Evolutionary conservation across 1,284 basidiomycete genomes (phyloP).

Genomic region (Moesziomyces globuligerus): DNA sequence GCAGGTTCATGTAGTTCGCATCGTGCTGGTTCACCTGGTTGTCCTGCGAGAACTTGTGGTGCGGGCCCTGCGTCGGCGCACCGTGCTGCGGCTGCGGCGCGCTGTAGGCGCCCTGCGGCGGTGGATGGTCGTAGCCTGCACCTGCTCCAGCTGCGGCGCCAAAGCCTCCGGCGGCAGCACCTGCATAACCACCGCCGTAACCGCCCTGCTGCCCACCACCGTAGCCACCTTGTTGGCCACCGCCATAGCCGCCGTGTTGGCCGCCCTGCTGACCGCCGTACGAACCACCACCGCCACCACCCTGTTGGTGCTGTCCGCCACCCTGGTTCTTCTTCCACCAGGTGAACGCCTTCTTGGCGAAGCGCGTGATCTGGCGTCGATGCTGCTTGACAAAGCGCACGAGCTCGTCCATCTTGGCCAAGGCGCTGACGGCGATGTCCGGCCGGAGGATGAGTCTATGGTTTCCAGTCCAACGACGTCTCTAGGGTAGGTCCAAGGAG

Average conservation of each 20-base stretch:
- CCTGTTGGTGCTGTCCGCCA: conserved; percentile 12
- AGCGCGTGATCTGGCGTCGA: conserved; percentile 49
- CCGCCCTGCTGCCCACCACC: conserved; percentile 2
- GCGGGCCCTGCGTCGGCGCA: conserved; percentile 40
- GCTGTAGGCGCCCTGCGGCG: conserved; percentile 53
- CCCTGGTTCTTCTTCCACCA: conserved; percentile 55
- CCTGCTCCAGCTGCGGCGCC: conserved; percentile 26
- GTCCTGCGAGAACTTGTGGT: conserved; percentile 53
- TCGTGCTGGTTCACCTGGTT: conserved; percentile 65
- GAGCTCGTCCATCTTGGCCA: conserved; percentile 50
- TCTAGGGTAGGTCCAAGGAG: too few relatives aligned
- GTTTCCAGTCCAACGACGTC: too few relatives aligned
- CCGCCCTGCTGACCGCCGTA: conserved; percentile 15
- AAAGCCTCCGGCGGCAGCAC: conserved; percentile 15
- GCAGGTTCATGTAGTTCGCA: conserved; percentile 60
- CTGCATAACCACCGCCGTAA: conserved; percentile 7
- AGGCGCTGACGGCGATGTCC: too few relatives aligned
- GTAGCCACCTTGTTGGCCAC: conserved; percentile 20
- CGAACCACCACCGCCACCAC: conserved; percentile 22
- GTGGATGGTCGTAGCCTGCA: conserved; percentile 33
- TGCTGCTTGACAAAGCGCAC: conserved; percentile 61
- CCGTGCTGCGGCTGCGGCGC: conserved; percentile 33
- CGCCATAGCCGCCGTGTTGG: conserved; percentile 13
- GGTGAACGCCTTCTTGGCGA: conserved; percentile 58
- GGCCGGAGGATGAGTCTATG: too few relatives aligned